phyloP scores from a whole-genome alignment of 2,329 filamentous ascomycete species.

The Verruconis gallopava region DNA sequence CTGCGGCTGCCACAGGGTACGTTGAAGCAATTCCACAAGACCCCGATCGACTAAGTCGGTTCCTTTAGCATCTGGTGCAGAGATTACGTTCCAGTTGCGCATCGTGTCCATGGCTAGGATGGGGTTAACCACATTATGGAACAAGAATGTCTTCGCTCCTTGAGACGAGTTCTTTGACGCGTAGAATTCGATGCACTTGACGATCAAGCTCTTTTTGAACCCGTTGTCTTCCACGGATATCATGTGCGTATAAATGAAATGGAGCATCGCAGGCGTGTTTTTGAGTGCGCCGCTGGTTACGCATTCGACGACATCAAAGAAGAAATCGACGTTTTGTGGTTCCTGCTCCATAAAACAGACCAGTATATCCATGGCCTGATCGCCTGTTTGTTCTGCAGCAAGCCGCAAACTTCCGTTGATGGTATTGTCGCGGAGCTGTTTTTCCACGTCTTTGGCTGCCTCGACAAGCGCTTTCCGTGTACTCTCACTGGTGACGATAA shows the following conservation, averaged over 20 bases:
- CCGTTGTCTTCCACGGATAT: slow-evolving; percentile 76
- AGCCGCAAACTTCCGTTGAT: slow-evolving; percentile 63
- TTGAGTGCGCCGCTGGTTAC: slow-evolving; percentile 77
- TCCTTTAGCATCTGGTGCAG: slow-evolving; percentile 40
- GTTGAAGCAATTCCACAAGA: slow-evolving; percentile 81
- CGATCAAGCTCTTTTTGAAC: slow-evolving; percentile 69
- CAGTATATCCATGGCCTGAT: slow-evolving; percentile 76
- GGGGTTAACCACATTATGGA: slow-evolving; percentile 87
- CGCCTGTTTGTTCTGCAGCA: slow-evolving; percentile 75
- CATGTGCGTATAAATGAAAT: slow-evolving; percentile 74
- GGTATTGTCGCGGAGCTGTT: slow-evolving; percentile 52
- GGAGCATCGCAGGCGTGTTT: slow-evolving; percentile 57
- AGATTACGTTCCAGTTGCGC: slow-evolving; percentile 53
- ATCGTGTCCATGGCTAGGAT: slow-evolving; percentile 95
- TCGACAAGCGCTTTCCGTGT: slow-evolving; percentile 46
- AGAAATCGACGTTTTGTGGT: slow-evolving; percentile 63
- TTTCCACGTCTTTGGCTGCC: slow-evolving; percentile 67
- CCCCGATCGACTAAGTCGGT: slow-evolving; percentile 71
- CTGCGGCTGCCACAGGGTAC: slow-evolving; percentile 87
- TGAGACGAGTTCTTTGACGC: slow-evolving; percentile 66
- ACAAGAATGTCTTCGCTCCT: slow-evolving; percentile 82
- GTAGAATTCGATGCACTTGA: slow-evolving; percentile 81
- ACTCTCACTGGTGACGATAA: slow-evolving; percentile 46
- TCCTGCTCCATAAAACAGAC: slow-evolving; percentile 66
- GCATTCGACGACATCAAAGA: slow-evolving; percentile 74